A percentile compares a stretch with the other conserved stretches of the same genome.
Conservation (phyloP, 257 asterid species). For the Agastache rugosa region DNA sequence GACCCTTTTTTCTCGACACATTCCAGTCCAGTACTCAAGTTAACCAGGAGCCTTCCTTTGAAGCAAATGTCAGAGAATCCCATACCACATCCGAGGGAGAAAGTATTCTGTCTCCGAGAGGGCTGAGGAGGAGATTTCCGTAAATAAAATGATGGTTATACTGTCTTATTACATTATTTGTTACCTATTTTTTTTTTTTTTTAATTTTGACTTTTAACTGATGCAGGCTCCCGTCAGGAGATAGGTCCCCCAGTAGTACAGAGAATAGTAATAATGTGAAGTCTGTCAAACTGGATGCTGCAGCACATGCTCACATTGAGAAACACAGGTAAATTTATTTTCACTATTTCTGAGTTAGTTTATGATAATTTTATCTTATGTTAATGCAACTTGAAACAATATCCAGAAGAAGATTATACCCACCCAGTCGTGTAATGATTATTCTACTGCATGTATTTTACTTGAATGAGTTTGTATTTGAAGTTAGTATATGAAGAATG, state of each 20-base stretch:
- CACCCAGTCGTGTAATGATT: neutral
- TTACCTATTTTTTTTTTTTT: conserved; percentile 23
- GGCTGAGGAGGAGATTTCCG: conserved; percentile 86
- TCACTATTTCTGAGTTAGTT: conserved; percentile 13
- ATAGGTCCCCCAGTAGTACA: conserved; percentile 45
- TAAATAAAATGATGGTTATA: conserved; percentile 38
- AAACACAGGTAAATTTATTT: conserved; percentile 70
- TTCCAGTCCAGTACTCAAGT: conserved; percentile 53
- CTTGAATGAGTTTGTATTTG: neutral
- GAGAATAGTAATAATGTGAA: conserved; percentile 48
- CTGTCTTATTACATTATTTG: neutral
- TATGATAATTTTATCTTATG: neutral
- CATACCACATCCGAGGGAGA: conserved; percentile 56
- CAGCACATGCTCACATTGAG: conserved; percentile 75
- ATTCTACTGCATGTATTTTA: neutral
- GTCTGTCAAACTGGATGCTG: conserved; percentile 83
- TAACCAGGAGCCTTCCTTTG: conserved; percentile 51
- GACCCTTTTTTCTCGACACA: conserved; percentile 14
- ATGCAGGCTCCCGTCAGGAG: conserved; percentile 63
- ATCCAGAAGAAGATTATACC: neutral
- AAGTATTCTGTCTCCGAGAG: conserved; percentile 55
- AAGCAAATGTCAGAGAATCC: conserved; percentile 47
- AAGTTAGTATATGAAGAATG: no score
- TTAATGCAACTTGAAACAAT: neutral
- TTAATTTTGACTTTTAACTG: conserved; percentile 33